A percentile compares a stretch with the other conserved stretches of the same genome.
These are phyloP conservation scores for Colletotrichum orchidophilum DNA, from an alignment of 2,329 filamentous ascomycete genomes.

Conservation along the genomic window DNA sequence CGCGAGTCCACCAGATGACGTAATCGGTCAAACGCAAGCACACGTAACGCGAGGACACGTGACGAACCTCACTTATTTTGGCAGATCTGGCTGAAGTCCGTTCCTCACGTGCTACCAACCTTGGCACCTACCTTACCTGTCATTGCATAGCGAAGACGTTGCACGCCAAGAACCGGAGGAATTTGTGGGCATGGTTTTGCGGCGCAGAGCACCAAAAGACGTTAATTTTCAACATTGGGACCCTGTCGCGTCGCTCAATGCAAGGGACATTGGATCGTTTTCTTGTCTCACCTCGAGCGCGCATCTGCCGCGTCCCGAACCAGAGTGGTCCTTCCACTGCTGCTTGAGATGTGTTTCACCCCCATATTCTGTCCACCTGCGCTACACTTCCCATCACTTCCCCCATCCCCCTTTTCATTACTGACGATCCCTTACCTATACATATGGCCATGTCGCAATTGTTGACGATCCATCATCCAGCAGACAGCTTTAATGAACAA, in stretches of 20 bases:
- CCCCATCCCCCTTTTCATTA: not conserved
- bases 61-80: too few relatives aligned
- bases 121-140: not conserved
- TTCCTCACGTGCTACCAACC: too few relatives aligned
- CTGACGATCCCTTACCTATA: not conserved
- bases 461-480: not conserved
- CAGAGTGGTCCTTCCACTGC: not conserved
- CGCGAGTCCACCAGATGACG: constrained; percentile 19
- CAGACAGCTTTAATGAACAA: not conserved
- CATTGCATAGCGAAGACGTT: not conserved
- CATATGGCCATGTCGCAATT: not conserved
- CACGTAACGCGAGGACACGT: constrained; percentile 18
- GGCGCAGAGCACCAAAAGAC: not conserved
- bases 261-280: constrained; percentile 10
- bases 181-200: not conserved
- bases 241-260: not conserved
- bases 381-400: not conserved
- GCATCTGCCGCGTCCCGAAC: constrained; percentile 8
- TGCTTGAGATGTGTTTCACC: constrained; percentile 24
- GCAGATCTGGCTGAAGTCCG: too few relatives aligned
- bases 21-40: not conserved
- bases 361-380: constrained; percentile 1
- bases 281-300: not conserved
- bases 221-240: not conserved
- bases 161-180: not conserved